Evolutionary conservation across 129 eudicot genomes (phyloP), one percentile per base, ranked within the genome.

Genomic region (Mikania micrantha): DNA sequence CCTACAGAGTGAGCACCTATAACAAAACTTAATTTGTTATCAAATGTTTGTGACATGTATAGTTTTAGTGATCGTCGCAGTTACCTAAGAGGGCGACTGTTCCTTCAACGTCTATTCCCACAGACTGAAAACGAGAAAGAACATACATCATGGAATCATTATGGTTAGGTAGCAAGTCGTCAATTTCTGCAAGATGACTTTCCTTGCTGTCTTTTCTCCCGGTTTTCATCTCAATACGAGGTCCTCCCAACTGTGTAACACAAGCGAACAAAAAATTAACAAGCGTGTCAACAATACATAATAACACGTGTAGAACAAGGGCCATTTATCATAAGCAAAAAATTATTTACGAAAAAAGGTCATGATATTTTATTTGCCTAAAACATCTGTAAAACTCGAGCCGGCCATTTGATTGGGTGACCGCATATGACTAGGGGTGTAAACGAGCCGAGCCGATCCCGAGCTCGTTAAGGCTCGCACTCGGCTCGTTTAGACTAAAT

Each of bases 1-100:
- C 97, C 97, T 9, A 91, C 94, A 0, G 97, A 91, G 77, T 91
- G 97, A 48, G 97, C 97, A 40, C 97, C 97, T 91, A 28, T 1
- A 25, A 40, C 28, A 58, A 41, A 48, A 66, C 29, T 22, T 42
- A 47, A 3, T 36, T 3, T 0, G 12, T 3, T 31, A 19, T 20
- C 9, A 44, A 24, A 65, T 31, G 40, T 2, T 31, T 21, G 7
- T 7, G 3, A 7, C 21, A 28, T 19, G 2, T 3, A n/a, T 32
- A 28, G 41, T 56, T 56, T 56, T 4, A 12, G 38, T 5, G 41
- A 59, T 7, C 4, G 3, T 5, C 0, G 7, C 19, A 6, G 2
- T 65, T 57, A 90, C 95, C 96, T 66, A 90, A 75, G 38, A 90
- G 92, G 63, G 92, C 97, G 24, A 91, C 97, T 0, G 94, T 76